Evolutionary conservation across 345 rosid genomes (phyloP).

Genomic region (Citrus mangshanensis): DNA sequence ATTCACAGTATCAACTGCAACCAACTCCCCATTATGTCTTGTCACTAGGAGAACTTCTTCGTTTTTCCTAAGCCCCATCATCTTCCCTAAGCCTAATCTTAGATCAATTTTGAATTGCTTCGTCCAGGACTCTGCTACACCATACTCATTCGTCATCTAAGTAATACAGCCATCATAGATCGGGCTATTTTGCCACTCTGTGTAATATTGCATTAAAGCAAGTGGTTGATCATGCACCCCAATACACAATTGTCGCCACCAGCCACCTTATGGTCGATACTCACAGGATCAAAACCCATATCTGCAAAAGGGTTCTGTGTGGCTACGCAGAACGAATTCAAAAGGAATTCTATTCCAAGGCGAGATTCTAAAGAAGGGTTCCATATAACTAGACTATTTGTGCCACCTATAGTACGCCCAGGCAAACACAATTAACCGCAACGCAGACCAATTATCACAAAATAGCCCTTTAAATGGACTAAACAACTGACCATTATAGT

Average conservation of each 20-base stretch:
- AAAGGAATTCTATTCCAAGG: not conserved
- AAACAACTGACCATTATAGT: not conserved
- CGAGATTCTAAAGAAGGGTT: not conserved
- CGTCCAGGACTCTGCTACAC: slow-evolving; percentile 20
- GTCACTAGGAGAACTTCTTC: slow-evolving; percentile 20
- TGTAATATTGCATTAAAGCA: slow-evolving; percentile 18
- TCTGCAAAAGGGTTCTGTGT: not conserved
- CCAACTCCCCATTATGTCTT: slow-evolving; percentile 20
- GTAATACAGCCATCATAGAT: slow-evolving; percentile 14
- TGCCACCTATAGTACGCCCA: not conserved
- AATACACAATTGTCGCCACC: slow-evolving; percentile 29
- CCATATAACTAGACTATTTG: not conserved
- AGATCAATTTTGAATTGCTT: slow-evolving; percentile 23
- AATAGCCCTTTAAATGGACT: not conserved
- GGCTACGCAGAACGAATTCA: too few species aligned
- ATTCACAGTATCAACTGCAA: slow-evolving; percentile 14
- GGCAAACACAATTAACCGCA: not conserved
- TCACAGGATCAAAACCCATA: slow-evolving; percentile 18
- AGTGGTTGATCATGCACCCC: not conserved
- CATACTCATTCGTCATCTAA: slow-evolving; percentile 31
- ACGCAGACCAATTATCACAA: not conserved
- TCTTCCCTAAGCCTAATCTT: slow-evolving; percentile 6
- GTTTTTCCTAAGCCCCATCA: slow-evolving; percentile 22
- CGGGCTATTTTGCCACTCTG: not conserved
- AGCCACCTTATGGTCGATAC: slow-evolving; percentile 28